phyloP scores from a whole-genome alignment of 257 asterid species.

The Hygrophila difformis region DNA sequence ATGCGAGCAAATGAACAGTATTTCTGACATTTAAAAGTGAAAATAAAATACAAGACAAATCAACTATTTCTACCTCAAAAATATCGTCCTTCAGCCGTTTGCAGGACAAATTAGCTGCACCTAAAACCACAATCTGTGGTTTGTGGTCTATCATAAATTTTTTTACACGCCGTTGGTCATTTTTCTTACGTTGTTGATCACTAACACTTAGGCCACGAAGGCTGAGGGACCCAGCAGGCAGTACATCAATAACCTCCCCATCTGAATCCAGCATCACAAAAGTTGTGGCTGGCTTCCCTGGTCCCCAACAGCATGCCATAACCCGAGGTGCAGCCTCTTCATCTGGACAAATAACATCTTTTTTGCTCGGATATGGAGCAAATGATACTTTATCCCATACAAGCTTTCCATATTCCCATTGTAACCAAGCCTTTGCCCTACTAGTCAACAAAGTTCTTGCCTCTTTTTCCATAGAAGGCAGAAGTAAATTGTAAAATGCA shows the following conservation, averaged over 20 bases:
- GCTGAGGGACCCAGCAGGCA: slow-evolving; percentile 76
- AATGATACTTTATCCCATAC: slow-evolving; percentile 90
- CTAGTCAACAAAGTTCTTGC: slow-evolving; percentile 66
- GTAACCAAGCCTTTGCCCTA: slow-evolving; percentile 78
- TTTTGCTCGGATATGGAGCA: slow-evolving; percentile 80
- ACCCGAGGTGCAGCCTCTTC: slow-evolving; percentile 92
- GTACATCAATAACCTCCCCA: slow-evolving; percentile 86
- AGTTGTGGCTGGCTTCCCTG: slow-evolving; percentile 94
- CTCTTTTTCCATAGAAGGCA: slow-evolving; percentile 93
- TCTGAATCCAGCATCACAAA: slow-evolving; percentile 96
- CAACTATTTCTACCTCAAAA: slow-evolving; percentile 57
- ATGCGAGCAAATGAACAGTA: slow-evolving; percentile 4
- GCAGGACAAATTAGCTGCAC: slow-evolving; percentile 92
- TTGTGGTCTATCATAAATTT: slow-evolving; percentile 98
- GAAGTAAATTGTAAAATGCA: slow-evolving; percentile 59
- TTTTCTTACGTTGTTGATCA: slow-evolving; percentile 85
- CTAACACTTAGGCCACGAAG: slow-evolving; percentile 81
- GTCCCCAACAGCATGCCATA: slow-evolving; percentile 99
- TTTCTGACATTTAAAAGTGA: slow-evolving; percentile 3
- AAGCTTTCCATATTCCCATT: slow-evolving; percentile 66
- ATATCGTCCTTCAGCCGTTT: slow-evolving; percentile 87
- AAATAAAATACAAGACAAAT: neutral
- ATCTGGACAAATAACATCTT: slow-evolving; percentile 60
- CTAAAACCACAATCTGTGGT: slow-evolving; percentile 86
- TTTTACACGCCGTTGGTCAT: slow-evolving; percentile 90